Conservation (phyloP, 2,329 filamentous ascomycete species). For the Colletotrichum lini region DNA sequence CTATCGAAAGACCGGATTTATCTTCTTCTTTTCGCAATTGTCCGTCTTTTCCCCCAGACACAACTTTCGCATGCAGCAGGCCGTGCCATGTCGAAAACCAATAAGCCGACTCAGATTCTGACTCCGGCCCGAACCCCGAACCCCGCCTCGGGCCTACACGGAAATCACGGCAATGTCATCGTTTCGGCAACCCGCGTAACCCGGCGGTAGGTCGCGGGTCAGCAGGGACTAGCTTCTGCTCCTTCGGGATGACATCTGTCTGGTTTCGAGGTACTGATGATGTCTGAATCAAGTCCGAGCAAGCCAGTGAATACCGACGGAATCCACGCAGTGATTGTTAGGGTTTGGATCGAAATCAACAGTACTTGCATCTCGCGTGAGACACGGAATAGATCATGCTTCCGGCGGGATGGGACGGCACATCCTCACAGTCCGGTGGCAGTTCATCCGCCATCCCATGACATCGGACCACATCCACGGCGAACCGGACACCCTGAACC, state of each 20-base stretch:
- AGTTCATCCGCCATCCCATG: not conserved
- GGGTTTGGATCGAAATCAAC: not conserved
- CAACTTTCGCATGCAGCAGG: too few species aligned
- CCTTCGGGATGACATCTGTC: conserved; percentile 1
- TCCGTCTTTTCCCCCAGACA: too few species aligned
- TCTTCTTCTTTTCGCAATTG: too few species aligned
- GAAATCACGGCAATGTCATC: not conserved
- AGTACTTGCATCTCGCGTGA: not conserved
- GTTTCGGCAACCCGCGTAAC: not conserved
- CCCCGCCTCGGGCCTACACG: not conserved
- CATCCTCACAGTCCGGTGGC: not conserved
- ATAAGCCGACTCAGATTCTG: too few species aligned
- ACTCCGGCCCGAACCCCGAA: too few species aligned
- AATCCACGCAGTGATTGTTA: not conserved
- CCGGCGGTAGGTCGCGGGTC: too few species aligned
- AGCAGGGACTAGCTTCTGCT: not conserved
- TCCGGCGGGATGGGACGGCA: not conserved
- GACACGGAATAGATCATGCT: not conserved
- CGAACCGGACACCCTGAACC: not conserved
- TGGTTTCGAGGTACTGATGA: not conserved
- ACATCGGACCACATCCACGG: not conserved
- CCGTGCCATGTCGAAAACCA: too few species aligned
- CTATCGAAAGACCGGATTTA: not conserved
- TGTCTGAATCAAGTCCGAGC: too few species aligned
- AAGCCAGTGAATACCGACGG: not conserved